Evolutionary conservation across 2,329 filamentous ascomycete species (phyloP).

Genomic region (Domatiomyces catenatus): DNA sequence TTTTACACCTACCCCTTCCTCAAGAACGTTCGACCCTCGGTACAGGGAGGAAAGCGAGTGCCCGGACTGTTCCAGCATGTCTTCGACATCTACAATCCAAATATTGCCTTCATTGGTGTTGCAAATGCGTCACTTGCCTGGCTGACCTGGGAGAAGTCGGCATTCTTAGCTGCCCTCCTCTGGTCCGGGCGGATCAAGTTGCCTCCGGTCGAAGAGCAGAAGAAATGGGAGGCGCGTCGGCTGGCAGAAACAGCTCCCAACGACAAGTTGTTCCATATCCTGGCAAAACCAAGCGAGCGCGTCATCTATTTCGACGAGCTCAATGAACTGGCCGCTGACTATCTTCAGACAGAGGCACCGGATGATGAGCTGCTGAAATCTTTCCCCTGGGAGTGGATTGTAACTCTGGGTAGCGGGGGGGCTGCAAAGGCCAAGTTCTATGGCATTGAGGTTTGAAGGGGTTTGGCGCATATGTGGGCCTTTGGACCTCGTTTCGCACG

Average conservation of each 20-base stretch:
- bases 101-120: background rate
- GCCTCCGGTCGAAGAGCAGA: background rate
- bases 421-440: too few species aligned
- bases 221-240: background rate
- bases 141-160: conserved; percentile 1
- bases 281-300: conserved; percentile 12
- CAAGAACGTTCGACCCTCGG: background rate
- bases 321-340: conserved; percentile 1
- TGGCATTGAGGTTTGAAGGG: too few species aligned
- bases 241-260: background rate
- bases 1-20: background rate
- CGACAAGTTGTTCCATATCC: background rate
- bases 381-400: too few species aligned
- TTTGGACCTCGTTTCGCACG: too few species aligned
- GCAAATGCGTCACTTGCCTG: background rate
- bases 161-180: background rate
- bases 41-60: background rate
- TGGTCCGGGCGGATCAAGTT: background rate
- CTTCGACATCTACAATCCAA: conserved; percentile 1
- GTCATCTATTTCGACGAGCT: conserved; percentile 16
- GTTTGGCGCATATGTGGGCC: too few species aligned
- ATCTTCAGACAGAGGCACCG: background rate
- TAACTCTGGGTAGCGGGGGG: too few species aligned
- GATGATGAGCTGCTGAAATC: too few species aligned
- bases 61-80: background rate